Conservation (phyloP, 768 basidiomycete genomes). For the Macrolepiota fuliginosa region DNA sequence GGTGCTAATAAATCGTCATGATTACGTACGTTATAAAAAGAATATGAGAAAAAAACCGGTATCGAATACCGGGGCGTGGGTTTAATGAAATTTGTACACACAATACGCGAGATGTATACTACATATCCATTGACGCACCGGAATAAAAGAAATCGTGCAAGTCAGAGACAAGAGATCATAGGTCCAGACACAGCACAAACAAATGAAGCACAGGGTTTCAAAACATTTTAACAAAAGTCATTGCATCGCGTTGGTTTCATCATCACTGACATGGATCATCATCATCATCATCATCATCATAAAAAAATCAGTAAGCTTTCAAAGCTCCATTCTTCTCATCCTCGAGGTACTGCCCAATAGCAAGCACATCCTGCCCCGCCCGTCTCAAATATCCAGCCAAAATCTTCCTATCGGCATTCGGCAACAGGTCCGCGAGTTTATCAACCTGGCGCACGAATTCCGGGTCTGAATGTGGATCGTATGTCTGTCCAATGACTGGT, state of each 20-base stretch:
- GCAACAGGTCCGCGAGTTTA: slow-evolving; percentile 66
- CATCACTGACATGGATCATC: neutral
- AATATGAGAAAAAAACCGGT: slow-evolving; percentile 8
- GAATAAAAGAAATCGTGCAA: neutral
- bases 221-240: neutral
- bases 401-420: slow-evolving; percentile 65
- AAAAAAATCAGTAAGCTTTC: slow-evolving; percentile 23
- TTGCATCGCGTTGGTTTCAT: neutral
- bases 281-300: neutral
- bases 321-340: slow-evolving; percentile 77
- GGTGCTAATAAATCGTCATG: slow-evolving; percentile 7
- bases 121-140: neutral
- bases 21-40: slow-evolving; percentile 11
- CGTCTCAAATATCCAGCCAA: slow-evolving; percentile 72
- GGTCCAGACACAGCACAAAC: neutral
- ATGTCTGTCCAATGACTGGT: neutral
- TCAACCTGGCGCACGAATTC: slow-evolving; percentile 70
- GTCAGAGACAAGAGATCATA: neutral
- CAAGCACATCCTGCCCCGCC: slow-evolving; percentile 76
- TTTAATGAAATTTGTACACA: slow-evolving; percentile 4
- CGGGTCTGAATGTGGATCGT: slow-evolving; percentile 39
- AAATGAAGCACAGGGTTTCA: neutral
- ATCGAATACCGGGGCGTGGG: slow-evolving; percentile 1
- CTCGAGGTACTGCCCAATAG: slow-evolving; percentile 85
- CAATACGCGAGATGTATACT: neutral